These are phyloP conservation scores for Sonneratia caseolaris DNA, from an alignment of 345 rosid genomes.

Conservation along the genomic window DNA sequence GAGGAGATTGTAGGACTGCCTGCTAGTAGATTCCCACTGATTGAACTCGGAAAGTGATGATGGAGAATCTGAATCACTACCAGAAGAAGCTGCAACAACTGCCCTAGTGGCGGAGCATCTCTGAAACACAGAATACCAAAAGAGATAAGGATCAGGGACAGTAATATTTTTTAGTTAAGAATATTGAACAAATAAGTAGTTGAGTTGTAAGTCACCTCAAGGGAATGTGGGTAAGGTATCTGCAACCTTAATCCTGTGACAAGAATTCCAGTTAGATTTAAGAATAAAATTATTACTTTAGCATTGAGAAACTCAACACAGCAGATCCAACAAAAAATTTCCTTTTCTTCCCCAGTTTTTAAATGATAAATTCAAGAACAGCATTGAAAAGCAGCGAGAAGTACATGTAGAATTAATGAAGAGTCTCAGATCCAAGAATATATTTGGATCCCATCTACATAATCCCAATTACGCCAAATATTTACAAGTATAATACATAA, in stretches of 20 bases:
- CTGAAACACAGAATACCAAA: slow-evolving; percentile 26
- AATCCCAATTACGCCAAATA: not conserved
- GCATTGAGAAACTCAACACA: not conserved
- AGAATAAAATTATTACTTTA: not conserved
- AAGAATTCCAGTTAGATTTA: not conserved
- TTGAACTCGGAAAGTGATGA: slow-evolving; percentile 39
- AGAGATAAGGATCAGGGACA: slow-evolving; percentile 3
- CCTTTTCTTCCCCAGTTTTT: not conserved
- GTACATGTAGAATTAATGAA: not conserved
- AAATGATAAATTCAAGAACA: not conserved
- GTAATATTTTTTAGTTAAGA: slow-evolving; percentile 4
- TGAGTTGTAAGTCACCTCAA: slow-evolving; percentile 36
- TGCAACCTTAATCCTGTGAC: slow-evolving; percentile 40
- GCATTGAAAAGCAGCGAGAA: not conserved
- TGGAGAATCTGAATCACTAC: slow-evolving; percentile 36
- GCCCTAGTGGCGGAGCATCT: slow-evolving; percentile 27
- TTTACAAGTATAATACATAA: not conserved
- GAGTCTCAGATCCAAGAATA: not conserved
- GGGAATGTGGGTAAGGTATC: slow-evolving; percentile 31
- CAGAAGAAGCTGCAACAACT: slow-evolving; percentile 33
- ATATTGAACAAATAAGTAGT: slow-evolving; percentile 3
- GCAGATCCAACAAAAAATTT: not conserved
- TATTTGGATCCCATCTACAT: not conserved
- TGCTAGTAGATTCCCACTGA: slow-evolving; percentile 45
- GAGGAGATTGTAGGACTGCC: slow-evolving; percentile 23